Percentiles rank a stretch among this genome's conserved stretches.
phyloP scores from a whole-genome alignment of 306 rosid genomes.

The Lagenaria siceraria region DNA sequence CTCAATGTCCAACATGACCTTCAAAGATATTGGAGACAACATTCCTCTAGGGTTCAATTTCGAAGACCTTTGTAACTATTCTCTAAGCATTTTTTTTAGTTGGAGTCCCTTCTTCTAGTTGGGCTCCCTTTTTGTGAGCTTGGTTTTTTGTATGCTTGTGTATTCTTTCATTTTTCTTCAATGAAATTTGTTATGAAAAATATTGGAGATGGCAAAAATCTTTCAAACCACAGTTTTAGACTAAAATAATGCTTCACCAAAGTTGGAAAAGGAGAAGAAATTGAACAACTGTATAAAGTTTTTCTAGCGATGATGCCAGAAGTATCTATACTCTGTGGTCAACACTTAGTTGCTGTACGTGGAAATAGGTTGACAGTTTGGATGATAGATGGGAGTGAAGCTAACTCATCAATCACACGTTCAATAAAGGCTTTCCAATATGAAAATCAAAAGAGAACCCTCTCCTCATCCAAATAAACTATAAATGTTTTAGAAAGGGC shows the following conservation, averaged over 20 bases:
- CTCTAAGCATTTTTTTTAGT: too few species aligned
- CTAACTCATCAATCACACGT: neutral
- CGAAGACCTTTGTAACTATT: too few species aligned
- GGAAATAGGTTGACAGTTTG: neutral
- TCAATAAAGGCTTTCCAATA: neutral
- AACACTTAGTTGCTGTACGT: neutral
- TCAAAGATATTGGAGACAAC: neutral
- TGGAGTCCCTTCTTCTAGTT: too few species aligned
- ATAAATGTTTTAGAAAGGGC: neutral
- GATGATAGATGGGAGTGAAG: neutral
- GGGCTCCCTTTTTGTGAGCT: too few species aligned
- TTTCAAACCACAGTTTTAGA: neutral
- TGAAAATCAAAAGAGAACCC: neutral
- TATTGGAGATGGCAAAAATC: neutral
- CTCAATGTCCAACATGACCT: neutral
- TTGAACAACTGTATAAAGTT: neutral
- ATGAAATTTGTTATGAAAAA: neutral
- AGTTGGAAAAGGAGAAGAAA: neutral
- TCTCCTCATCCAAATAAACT: neutral
- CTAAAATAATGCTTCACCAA: neutral
- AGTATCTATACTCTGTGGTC: neutral
- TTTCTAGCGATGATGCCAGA: neutral
- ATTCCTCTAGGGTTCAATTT: too few species aligned
- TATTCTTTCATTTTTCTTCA: too few species aligned
- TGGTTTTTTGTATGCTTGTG: too few species aligned